Evolutionary conservation across 1,139 yeast genomes (phyloP).

Genomic region (Taphrina sp.): DNA sequence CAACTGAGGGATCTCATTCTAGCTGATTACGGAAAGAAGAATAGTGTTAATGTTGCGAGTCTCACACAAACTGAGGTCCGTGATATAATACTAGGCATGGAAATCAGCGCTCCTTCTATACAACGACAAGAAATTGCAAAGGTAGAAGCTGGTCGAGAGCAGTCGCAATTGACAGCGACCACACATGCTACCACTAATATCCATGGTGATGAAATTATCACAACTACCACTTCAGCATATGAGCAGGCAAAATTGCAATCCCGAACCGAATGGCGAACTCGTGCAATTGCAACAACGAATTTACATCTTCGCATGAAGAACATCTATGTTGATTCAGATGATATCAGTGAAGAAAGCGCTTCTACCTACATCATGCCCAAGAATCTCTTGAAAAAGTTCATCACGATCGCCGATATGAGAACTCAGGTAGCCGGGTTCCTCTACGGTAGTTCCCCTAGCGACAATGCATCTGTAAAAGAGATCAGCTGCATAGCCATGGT

Average conservation of each 20-base stretch:
- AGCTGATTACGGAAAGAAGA: conserved; percentile 78
- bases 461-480: conserved; percentile 72
- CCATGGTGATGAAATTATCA: conserved; percentile 93
- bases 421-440: conserved; percentile 79
- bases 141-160: conserved; percentile 57
- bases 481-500: conserved; percentile 71
- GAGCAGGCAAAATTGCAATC: conserved; percentile 83
- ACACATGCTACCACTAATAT: conserved; percentile 84
- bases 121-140: conserved; percentile 78
- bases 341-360: conserved; percentile 55
- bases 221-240: conserved; percentile 86
- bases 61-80: conserved; percentile 91
- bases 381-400: conserved; percentile 71
- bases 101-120: conserved; percentile 82
- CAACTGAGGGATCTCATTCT: conserved; percentile 84
- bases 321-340: conserved; percentile 66
- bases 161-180: conserved; percentile 62
- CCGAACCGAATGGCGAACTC: conserved; percentile 84
- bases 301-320: conserved; percentile 73
- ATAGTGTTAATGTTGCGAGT: conserved; percentile 79
- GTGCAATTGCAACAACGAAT: conserved; percentile 77
- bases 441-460: conserved; percentile 73
- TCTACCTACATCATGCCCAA: conserved; percentile 76
- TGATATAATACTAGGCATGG: conserved; percentile 92
- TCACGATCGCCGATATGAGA: conserved; percentile 76